These are phyloP conservation scores for Thelonectria olida DNA, from an alignment of 2,329 filamentous ascomycete genomes.

Conservation along the genomic window DNA sequence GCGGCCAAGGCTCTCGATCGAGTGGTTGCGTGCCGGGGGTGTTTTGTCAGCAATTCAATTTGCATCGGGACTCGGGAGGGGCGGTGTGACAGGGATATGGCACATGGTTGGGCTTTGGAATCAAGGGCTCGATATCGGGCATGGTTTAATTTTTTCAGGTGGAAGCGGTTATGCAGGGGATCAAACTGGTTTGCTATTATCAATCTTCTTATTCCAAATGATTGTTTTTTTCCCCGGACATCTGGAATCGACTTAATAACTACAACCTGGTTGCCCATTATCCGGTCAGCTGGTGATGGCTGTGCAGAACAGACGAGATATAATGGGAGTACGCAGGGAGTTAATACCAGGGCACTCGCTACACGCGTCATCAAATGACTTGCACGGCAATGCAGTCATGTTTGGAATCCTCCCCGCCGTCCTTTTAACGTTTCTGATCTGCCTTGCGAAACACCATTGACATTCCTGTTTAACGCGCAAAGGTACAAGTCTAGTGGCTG, in stretches of 20 bases:
- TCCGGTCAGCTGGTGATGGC: no score
- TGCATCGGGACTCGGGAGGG: neutral
- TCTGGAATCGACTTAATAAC: neutral
- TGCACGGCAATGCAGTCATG: neutral
- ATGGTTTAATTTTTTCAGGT: neutral
- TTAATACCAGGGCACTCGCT: no score
- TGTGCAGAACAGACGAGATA: neutral
- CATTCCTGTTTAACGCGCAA: no score
- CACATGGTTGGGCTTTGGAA: constrained; percentile 4
- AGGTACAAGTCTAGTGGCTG: no score
- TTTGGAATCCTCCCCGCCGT: constrained; percentile 3
- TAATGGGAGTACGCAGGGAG: no score
- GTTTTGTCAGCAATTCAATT: neutral
- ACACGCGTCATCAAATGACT: neutral
- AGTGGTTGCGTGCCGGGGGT: neutral
- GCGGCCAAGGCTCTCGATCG: no score
- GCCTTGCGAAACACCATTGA: neutral
- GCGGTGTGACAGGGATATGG: neutral
- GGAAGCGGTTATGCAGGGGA: neutral
- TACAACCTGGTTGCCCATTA: no score
- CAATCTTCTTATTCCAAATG: neutral
- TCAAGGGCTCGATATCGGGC: constrained; percentile 3
- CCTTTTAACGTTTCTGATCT: neutral
- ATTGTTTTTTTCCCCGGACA: neutral
- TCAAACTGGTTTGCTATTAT: neutral